Percentiles rank a stretch among this genome's conserved stretches.
Conservation (phyloP, 2,329 filamentous ascomycete species). For the Arthrobotrys iridis region DNA sequence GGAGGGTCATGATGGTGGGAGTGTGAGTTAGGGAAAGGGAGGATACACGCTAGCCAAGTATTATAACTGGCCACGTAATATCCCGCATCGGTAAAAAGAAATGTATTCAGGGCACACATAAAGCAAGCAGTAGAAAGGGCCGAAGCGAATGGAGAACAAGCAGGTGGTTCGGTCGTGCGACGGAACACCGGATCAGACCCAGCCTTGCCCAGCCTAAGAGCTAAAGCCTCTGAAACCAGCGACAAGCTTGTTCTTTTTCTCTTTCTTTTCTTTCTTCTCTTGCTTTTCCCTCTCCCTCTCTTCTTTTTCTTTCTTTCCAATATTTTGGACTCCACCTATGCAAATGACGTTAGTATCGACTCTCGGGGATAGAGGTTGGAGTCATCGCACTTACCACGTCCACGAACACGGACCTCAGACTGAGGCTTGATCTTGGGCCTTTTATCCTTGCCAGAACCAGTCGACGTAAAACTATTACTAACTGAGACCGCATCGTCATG, state of each 20-base stretch:
- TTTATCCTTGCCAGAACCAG: slow-evolving; percentile 60
- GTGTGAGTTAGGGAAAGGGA: background rate
- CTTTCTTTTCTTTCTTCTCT: slow-evolving; percentile 66
- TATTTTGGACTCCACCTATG: slow-evolving; percentile 67
- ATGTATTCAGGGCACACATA: background rate
- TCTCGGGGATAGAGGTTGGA: slow-evolving; percentile 15
- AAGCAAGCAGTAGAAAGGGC: background rate
- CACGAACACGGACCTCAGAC: slow-evolving; percentile 67
- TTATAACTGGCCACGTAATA: background rate
- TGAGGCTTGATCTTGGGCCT: slow-evolving; percentile 65
- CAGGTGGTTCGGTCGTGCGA: background rate
- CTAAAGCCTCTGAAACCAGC: slow-evolving; percentile 50
- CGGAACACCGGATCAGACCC: background rate
- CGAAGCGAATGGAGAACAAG: background rate
- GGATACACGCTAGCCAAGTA: background rate
- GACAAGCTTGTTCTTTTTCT: slow-evolving; percentile 57
- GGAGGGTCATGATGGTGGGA: background rate
- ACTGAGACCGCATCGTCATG: slow-evolving; percentile 58
- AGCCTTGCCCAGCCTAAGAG: slow-evolving; percentile 38
- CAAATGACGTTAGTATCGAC: slow-evolving; percentile 56
- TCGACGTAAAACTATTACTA: slow-evolving; percentile 62
- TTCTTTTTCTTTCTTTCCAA: slow-evolving; percentile 64
- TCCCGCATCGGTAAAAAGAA: background rate
- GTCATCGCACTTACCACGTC: slow-evolving; percentile 65
- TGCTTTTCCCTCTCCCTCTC: slow-evolving; percentile 60